A percentile compares a stretch with the other conserved stretches of the same genome.
Conservation (phyloP, 495 filamentous ascomycete genomes). For the Annulohypoxylon moriforme region DNA sequence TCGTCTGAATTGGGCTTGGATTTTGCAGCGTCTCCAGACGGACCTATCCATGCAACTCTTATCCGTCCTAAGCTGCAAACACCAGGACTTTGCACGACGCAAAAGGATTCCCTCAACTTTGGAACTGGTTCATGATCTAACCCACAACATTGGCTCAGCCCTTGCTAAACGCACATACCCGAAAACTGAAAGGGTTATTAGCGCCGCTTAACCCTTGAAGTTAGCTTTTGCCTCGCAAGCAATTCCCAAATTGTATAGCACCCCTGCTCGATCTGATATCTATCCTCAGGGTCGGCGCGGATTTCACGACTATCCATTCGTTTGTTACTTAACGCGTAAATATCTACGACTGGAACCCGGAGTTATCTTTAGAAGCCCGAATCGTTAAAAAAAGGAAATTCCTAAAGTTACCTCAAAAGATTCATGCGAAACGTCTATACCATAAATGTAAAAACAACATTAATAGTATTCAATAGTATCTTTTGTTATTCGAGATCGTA, state of each 20-base stretch:
- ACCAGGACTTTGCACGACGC: not conserved
- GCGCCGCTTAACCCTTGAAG: constrained; percentile 29
- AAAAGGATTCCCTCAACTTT: constrained; percentile 12
- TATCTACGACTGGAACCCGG: not conserved
- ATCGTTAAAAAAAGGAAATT: not conserved
- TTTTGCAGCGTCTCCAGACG: constrained; percentile 21
- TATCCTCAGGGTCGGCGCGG: constrained; percentile 1
- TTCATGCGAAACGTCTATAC: not conserved
- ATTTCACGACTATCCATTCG: constrained; percentile 15
- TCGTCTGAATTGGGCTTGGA: constrained; percentile 26
- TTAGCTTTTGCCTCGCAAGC: constrained; percentile 33
- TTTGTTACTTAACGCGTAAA: not conserved
- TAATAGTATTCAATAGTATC: not conserved
- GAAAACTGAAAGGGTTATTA: constrained; percentile 25
- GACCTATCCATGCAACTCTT: constrained; percentile 15
- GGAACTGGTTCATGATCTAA: constrained; percentile 9
- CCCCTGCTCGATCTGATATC: constrained; percentile 33
- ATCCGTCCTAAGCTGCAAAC: not conserved
- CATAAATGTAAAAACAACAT: not conserved
- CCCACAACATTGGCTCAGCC: constrained; percentile 21
- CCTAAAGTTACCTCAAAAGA: not conserved
- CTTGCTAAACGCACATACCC: constrained; percentile 16
- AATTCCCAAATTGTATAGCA: constrained; percentile 34
- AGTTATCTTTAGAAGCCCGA: not conserved
- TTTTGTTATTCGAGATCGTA: not conserved